Evolutionary conservation across 352 stramenopile genomes (phyloP), one percentile per base, ranked within the genome.

Genomic region (Phytophthora syringae): DNA sequence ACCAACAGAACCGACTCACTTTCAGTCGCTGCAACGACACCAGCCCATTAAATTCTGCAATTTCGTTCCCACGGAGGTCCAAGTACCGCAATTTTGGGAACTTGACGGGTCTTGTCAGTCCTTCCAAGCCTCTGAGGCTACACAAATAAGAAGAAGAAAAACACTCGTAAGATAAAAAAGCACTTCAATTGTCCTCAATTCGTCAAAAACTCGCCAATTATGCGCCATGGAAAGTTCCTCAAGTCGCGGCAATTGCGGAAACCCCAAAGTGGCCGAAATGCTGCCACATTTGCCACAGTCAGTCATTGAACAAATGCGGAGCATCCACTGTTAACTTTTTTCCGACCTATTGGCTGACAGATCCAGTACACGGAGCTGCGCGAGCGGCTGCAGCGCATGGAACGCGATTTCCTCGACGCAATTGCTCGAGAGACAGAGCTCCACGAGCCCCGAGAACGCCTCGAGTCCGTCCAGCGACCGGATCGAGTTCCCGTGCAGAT

Each of bases 341-440:
- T 6, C n/a, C 9, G 10, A 91, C 84, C 81, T 81, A 62, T 95
- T 95, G 7, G 82, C 83, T 1, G 86, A 93, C 7, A 95, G 59
- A 61, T 95, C 85, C 48, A 95, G 61, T 9, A 95, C 76, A 2
- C 76, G 77, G 30, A 95, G 55, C 43, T 86, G 83, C 40, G 79
- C 69, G 5, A 95, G 64, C 18, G 77, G 80, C 52, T 90, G 76
- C 37, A 95, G 59, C 12, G 82, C 72, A 21, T 82, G 64, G 43
- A 89, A 89, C 12, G 76, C 81, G n/a, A 90, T 67, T 32, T 89
- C 81, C 75, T 93, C 69, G n/a, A 94, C 86, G 52, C 50, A 80
- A 53, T 93, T 94, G 57, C 84, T 93, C 1, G 85, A 93, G n/a
- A 95, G 69, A 67, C 83, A 95, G 18, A 93, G 74, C 57, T 94